These are phyloP conservation scores for Nematocida minor DNA, from an alignment of 371 early-diverging fungal species.

Conservation along the genomic window DNA sequence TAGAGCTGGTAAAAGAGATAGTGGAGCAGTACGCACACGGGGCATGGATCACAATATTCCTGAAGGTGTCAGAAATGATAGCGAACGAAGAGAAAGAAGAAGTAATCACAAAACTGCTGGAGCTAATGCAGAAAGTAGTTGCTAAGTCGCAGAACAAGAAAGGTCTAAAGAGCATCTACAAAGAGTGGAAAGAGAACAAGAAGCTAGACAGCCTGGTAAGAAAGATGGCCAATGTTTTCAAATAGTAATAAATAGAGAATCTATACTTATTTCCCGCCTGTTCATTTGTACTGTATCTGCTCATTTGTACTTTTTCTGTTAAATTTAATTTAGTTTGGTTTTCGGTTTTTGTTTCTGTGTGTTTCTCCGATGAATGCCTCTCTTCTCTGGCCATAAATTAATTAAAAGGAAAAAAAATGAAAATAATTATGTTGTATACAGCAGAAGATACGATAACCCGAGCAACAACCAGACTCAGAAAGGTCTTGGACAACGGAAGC, in stretches of 20 bases:
- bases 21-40: constrained; percentile 6
- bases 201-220: not conserved
- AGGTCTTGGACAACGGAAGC: not conserved
- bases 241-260: too few species aligned
- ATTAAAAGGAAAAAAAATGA: not conserved
- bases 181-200: constrained; percentile 16
- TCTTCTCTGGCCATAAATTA: too few species aligned
- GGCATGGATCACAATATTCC: constrained; percentile 32
- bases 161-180: constrained; percentile 7
- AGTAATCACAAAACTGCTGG: not conserved
- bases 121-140: constrained; percentile 2
- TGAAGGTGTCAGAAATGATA: constrained; percentile 9
- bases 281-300: too few species aligned
- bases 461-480: constrained; percentile 17
- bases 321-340: too few species aligned
- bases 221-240: not conserved
- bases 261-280: too few species aligned
- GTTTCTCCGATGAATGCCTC: too few species aligned
- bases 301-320: too few species aligned
- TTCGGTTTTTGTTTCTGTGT: too few species aligned
- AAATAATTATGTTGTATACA: constrained; percentile 2
- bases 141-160: not conserved
- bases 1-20: not conserved
- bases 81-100: constrained; percentile 8
- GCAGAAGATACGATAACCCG: constrained; percentile 28